Base-by-base conservation (phyloP, 352 stramenopile species). In the Phytopythium mirpurense region DNA sequence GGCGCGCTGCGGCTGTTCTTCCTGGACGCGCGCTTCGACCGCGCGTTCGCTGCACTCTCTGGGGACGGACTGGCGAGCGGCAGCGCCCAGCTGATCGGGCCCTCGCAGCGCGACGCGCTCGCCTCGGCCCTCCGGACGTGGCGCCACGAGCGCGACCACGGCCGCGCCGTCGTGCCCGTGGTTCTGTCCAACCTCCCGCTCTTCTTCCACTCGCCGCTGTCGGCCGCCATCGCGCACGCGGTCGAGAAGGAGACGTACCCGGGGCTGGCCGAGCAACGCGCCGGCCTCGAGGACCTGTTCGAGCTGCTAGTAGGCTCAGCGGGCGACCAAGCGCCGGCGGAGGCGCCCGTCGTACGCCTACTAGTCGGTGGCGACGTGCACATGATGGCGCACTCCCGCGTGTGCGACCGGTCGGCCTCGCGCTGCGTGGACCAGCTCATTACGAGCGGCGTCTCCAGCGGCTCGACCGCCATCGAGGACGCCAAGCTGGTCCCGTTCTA, bases 191-290 rank as follows among this genome's bases (percentile, higher is more conserved):
- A 56, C 21, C 65, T 90, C 42, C 80, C 80, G 19, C 62, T 90
- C 2, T 88, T 88, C 50, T 90, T 88, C 43, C 80, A 90, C 58
- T 84, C 74, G 29, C 40, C 51, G 9, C 36, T 84, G 2, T 72
- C 77, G 4, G 73, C 72, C 6, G 59, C 53, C 15, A 74, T 90
- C 31, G 69, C 67, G 48, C 67, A 85, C 50, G 15, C 59, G 2
- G 65, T 86, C 18, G 80, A 90, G 45, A 64, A 79, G 9, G 80
- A 90, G 51, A 72, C 69, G 38, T 90, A 90, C 29, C 80, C 80
- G 16, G 80, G 80, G 21, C 63, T 80, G 46, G 34, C 15, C 21
- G 62, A 59, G 0, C 65, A 85, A 18, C 47, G 55, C 9, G 11
- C 36, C 27, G 70, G 70, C 9, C 53, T 84, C 2, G 35, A 67